Evolutionary conservation across 805 yeast species (phyloP).

Genomic region (Wickerhamomyces bovis): DNA sequence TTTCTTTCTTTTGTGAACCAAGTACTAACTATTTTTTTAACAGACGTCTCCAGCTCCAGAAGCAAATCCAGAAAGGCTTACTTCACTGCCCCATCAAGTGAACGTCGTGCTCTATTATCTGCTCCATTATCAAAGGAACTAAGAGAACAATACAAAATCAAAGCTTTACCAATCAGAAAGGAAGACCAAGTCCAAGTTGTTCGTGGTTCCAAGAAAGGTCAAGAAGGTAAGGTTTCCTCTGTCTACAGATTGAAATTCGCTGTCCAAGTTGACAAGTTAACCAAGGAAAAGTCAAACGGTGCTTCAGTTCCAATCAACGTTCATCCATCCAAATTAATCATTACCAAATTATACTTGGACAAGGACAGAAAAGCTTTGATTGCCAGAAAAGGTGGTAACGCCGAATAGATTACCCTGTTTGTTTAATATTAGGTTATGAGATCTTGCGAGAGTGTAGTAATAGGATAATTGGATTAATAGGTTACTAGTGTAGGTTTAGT

Average conservation of each 20-base stretch:
- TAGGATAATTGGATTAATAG: background rate
- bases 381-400: slow-evolving; percentile 96
- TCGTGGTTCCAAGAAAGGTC: slow-evolving; percentile 99
- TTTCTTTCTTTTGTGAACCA: background rate
- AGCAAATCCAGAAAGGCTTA: slow-evolving; percentile 99
- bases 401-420: slow-evolving; percentile 54
- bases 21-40: slow-evolving; percentile 26
- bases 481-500: background rate
- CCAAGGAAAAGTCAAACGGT: slow-evolving; percentile 97
- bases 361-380: slow-evolving; percentile 98
- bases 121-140: slow-evolving; percentile 99
- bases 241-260: slow-evolving; percentile 99
- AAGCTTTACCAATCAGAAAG: slow-evolving; percentile 94
- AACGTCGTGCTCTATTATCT: slow-evolving; percentile 89
- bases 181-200: slow-evolving; percentile 93
- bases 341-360: slow-evolving; percentile 97
- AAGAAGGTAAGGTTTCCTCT: slow-evolving; percentile 95
- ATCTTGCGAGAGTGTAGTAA: slow-evolving; percentile 2
- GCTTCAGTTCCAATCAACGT: slow-evolving; percentile 95
- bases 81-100: slow-evolving; percentile 96
- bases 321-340: slow-evolving; percentile 98
- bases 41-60: slow-evolving; percentile 99
- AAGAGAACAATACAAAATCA: slow-evolving; percentile 94
- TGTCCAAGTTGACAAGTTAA: slow-evolving; percentile 93
- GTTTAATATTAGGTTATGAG: slow-evolving; percentile 10